Percentiles rank a stretch among this genome's conserved stretches.
These are phyloP conservation scores for Pinus albicaulis DNA, from an alignment of 75 land plant genomes.

Conservation along the genomic window DNA sequence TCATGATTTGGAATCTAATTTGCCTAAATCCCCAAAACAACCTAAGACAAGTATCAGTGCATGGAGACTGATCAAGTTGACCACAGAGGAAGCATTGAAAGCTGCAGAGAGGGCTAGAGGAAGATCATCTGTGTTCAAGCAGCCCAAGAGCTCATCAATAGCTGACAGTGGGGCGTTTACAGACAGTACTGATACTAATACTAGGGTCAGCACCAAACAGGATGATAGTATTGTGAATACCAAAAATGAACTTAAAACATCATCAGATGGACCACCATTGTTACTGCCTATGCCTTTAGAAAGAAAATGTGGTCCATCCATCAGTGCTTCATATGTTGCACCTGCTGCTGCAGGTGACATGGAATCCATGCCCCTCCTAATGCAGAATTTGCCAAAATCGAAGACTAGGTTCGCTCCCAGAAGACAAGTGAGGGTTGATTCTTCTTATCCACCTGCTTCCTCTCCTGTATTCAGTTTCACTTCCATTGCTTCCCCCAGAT, in stretches of 20 bases:
- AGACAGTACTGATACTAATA: neutral
- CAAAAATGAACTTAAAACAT: neutral
- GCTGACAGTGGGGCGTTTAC: neutral
- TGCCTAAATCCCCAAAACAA: slow-evolving; percentile 4
- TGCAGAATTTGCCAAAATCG: neutral
- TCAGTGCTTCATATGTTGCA: slow-evolving; percentile 4
- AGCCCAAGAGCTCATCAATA: slow-evolving; percentile 10
- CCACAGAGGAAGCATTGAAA: slow-evolving; percentile 48
- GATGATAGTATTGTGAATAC: neutral
- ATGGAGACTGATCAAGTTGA: slow-evolving; percentile 65
- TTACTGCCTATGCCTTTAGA: slow-evolving; percentile 59
- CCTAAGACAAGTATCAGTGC: slow-evolving; percentile 39
- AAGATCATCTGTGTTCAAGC: slow-evolving; percentile 19
- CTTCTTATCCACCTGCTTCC: neutral
- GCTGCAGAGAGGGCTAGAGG: slow-evolving; percentile 66
- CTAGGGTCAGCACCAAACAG: neutral
- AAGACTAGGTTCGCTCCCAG: neutral
- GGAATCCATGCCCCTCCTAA: slow-evolving; percentile 8
- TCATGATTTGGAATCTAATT: neutral
- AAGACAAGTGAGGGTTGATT: neutral
- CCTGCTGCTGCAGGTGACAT: slow-evolving; percentile 4
- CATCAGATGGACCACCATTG: neutral
- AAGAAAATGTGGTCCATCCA: slow-evolving; percentile 43
- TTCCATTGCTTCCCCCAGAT: slow-evolving; percentile 5
- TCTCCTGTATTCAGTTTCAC: neutral